These are phyloP conservation scores for Neurospora discreta DNA, from an alignment of 495 filamentous ascomycete genomes.

Conservation along the genomic window DNA sequence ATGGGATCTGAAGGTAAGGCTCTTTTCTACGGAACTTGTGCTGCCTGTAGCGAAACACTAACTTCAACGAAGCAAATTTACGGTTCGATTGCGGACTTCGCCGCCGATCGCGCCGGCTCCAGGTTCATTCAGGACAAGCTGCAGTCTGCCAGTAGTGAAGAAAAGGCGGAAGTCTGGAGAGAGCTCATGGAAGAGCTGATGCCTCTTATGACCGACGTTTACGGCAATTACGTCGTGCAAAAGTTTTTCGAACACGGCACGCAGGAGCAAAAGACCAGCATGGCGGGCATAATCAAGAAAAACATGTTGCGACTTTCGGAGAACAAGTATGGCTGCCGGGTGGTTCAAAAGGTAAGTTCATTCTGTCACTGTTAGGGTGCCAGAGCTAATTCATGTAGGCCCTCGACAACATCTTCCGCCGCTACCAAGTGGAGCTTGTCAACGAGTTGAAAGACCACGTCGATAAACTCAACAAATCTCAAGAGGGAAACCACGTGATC, in stretches of 20 bases:
- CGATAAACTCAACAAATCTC: slow-evolving; percentile 70
- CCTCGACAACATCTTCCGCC: slow-evolving; percentile 79
- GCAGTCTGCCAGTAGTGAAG: slow-evolving; percentile 89
- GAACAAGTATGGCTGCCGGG: slow-evolving; percentile 92
- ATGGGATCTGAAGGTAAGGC: slow-evolving; percentile 68
- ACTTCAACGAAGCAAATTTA: slow-evolving; percentile 60
- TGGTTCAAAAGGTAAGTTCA: slow-evolving; percentile 74
- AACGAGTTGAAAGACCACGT: slow-evolving; percentile 75
- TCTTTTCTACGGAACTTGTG: not conserved
- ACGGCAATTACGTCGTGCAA: slow-evolving; percentile 97
- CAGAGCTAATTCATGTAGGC: slow-evolving; percentile 42
- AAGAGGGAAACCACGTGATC: slow-evolving; percentile 94
- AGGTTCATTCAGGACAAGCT: slow-evolving; percentile 94
- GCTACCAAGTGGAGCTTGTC: slow-evolving; percentile 79
- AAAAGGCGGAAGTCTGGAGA: slow-evolving; percentile 86
- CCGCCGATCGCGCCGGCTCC: slow-evolving; percentile 90
- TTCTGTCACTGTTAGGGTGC: not conserved
- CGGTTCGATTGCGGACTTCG: slow-evolving; percentile 83
- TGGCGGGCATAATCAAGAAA: slow-evolving; percentile 78
- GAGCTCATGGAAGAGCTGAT: slow-evolving; percentile 76
- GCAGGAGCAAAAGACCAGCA: slow-evolving; percentile 78
- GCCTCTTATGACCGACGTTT: slow-evolving; percentile 91
- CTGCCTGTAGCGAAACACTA: not conserved
- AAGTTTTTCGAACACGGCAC: slow-evolving; percentile 97
- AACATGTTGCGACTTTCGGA: slow-evolving; percentile 68